These are phyloP conservation scores for Candida neerlandica DNA, from an alignment of 1,139 yeast genomes.

Conservation along the genomic window DNA sequence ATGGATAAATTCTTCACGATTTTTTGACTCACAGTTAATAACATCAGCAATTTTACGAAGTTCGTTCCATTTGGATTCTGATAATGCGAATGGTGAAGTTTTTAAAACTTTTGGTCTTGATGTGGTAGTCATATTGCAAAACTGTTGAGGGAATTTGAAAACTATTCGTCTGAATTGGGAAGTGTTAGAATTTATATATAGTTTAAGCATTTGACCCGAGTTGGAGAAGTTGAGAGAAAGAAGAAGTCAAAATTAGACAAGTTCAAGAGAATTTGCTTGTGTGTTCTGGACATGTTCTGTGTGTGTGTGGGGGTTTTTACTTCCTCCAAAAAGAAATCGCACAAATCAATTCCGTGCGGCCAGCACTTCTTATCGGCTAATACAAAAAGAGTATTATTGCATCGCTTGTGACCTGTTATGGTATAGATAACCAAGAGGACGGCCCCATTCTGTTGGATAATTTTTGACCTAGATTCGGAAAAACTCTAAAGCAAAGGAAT, in stretches of 20 bases:
- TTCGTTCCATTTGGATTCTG: slow-evolving; percentile 59
- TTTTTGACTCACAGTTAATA: slow-evolving; percentile 42
- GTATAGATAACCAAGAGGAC: too few species aligned
- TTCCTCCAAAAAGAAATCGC: too few species aligned
- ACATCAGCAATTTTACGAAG: slow-evolving; percentile 51
- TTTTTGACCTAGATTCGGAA: too few species aligned
- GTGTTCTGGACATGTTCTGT: neutral
- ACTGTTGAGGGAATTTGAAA: neutral
- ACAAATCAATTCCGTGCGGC: too few species aligned
- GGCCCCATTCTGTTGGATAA: too few species aligned
- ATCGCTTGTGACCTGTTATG: too few species aligned
- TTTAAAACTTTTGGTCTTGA: slow-evolving; percentile 56
- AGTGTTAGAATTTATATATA: neutral
- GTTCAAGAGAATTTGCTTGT: neutral
- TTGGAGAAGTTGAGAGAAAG: neutral
- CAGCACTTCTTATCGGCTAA: too few species aligned
- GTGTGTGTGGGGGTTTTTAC: too few species aligned
- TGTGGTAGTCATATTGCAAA: neutral
- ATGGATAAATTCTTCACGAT: slow-evolving; percentile 49
- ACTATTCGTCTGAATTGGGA: neutral
- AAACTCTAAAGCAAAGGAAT: too few species aligned
- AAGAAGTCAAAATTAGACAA: neutral
- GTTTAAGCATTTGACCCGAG: neutral
- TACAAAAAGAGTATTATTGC: too few species aligned
- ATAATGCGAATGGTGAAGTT: slow-evolving; percentile 54